Base-by-base conservation (phyloP, 2,329 filamentous ascomycete genomes). In the Botrytis byssoidea region DNA sequence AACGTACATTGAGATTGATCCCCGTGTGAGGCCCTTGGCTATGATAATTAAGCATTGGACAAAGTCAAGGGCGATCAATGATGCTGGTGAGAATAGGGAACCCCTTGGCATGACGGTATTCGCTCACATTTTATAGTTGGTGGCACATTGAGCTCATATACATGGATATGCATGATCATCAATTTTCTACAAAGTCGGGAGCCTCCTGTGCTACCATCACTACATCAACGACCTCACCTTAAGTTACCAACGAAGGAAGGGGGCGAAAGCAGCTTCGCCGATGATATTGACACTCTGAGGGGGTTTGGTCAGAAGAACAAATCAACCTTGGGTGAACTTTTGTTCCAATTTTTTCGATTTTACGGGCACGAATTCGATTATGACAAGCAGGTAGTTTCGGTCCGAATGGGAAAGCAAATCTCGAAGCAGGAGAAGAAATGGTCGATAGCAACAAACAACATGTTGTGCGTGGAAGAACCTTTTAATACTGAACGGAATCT, bases 41-140 rank as follows among this genome's bases (percentile, higher is more conserved):
- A 98, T 99, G 94, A 93, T 97, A 75, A 89, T 99, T 84, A 99
- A 99, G 83, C 89, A 98, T 84, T 99, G 96, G 96, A 97, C 96
- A 73, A 93, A 96, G 83, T 89, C 89, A 82, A 91, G 96, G 82
- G 92, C 97, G 79, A 87, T 99, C 78, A 99, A 99, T 81, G 96
- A 99, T 85, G 96, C 96, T 81, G 95, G 95, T 97, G 86, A 85
- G 92, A 84, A 67, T 67, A 66, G 85, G 91, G 84, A n/a, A 18
- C 12, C 3, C 60, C 60, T 73, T 29, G 48, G 20, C 63, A 74
- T 40, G 77, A 22, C 25, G 9, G 4, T 69, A 9, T 46, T 46
- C 64, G 73, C 77, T 79, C 66, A 79, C 77, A 65, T 37, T 66
- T 32, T 74, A 48, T 81, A 97, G 96, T 94, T 81, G 95, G 96